Base-by-base conservation (phyloP, 371 early-diverging fungal genomes). In the Saksenaea vasiformis region DNA sequence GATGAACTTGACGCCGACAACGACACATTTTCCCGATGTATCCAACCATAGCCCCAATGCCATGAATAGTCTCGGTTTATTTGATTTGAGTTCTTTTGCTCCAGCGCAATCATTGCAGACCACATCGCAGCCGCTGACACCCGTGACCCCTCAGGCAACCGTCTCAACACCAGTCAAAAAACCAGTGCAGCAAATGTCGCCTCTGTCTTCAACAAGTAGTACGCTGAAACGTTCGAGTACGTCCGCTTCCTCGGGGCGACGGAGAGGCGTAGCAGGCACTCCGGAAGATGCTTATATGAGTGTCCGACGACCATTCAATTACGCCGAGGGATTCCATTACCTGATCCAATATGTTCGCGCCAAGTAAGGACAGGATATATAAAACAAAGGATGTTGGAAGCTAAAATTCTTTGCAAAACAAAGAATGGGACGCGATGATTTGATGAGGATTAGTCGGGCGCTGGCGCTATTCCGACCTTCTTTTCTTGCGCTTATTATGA, bases 401-500 rank as follows among this genome's bases (percentile, higher is more conserved):
- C 26, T n/a, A 39, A 56, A 34, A 69, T 26, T 56, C 10, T 36
- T 35, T n/a, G n/a, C n/a, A n/a, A 35, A 17, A 0, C 51, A 59
- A 60, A 91, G 95, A 43, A 93, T 96, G 94, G 85, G 85, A 64
- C 86, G 90, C 70, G 85, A 86, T n/a, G 92, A 94, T 67, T 82
- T 93, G 37, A 88, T 92, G 86, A 83, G 95, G 28, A 92, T 96
- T 28, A 91, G 94, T 72, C 80, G 90, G 39, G 91, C 94, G 5
- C 78, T 96, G 69, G 91, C 94, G 28, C 82, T 88, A 62, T 94
- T 95, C 76, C 85, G 97, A n/a, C 97, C 97, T 27, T 91, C 92
- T 0, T 93, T 94, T 70, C 88, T 96, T 67, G 93, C 94, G 4
- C 83, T 92, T 51, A 91, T 94, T 68, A 93, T 92, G 91, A 92